Percentiles rank a stretch among this genome's conserved stretches.
phyloP scores from a whole-genome alignment of 2,329 filamentous ascomycete species.

The Pseudovirgaria hyperparasitica region DNA sequence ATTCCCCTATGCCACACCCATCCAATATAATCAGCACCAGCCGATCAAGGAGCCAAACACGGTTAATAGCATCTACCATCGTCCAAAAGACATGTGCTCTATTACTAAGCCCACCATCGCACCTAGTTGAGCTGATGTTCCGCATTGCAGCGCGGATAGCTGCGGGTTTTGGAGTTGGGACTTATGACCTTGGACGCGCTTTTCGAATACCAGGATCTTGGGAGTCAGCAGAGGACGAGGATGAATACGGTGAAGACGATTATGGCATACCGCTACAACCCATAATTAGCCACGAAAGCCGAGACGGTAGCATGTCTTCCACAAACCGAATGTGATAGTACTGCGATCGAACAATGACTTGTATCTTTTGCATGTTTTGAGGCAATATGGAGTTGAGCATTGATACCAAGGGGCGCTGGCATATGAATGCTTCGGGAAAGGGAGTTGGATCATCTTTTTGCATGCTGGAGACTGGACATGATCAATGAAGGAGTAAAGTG shows the following conservation, averaged over 20 bases:
- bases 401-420: too few relatives aligned
- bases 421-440: too few relatives aligned
- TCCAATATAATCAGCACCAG: slow-evolving; percentile 48
- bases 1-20: slow-evolving; percentile 56
- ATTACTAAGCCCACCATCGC: slow-evolving; percentile 66
- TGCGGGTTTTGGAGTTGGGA: slow-evolving; percentile 25
- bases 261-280: slow-evolving; percentile 36
- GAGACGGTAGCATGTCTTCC: too few relatives aligned
- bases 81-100: slow-evolving; percentile 67
- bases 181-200: slow-evolving; percentile 17
- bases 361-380: too few relatives aligned
- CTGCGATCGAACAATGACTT: not conserved
- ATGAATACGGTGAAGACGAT: slow-evolving; percentile 43
- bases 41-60: too few relatives aligned
- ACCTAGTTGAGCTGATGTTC: slow-evolving; percentile 68
- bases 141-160: slow-evolving; percentile 68
- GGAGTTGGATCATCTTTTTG: too few relatives aligned
- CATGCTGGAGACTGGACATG: too few relatives aligned
- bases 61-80: slow-evolving; percentile 50
- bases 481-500: too few relatives aligned
- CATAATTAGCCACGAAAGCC: slow-evolving; percentile 2
- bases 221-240: slow-evolving; percentile 45
- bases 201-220: slow-evolving; percentile 37
- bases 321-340: not conserved
- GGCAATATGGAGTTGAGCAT: too few relatives aligned